Base-by-base conservation (phyloP, 768 basidiomycete species). In the Lentinus tigrinus region DNA sequence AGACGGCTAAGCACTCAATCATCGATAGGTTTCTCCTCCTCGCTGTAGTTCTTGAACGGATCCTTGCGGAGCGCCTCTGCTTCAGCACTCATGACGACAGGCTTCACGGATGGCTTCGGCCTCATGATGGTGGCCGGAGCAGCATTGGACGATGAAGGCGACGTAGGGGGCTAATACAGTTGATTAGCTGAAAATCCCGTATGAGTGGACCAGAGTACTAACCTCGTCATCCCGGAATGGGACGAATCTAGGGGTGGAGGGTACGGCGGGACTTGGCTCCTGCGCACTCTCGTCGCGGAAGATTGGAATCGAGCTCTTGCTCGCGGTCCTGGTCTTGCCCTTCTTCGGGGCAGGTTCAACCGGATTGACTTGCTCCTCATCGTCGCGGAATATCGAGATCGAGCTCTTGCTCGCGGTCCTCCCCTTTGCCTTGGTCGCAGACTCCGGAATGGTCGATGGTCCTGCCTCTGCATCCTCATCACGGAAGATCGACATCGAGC, bases 41-140 rank as follows among this genome's bases (percentile, higher is more conserved):
- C 68, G 16, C 67, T 64, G 70, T 92, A 91, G 67, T 93, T 92
- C 76, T 89, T 91, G 69, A 93, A 73, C 2, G 91, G 91, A 68
- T 91, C 88, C 64, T 83, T 89, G 58, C 90, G 77, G 57, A 93
- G 68, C 2, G 88, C 89, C 67, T 93, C 91, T 31, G 88, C 88
- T 70, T 91, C 89, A 2, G 86, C 83, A 28, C 78, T 72, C 38
- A 79, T 71, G 23, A 69, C 63, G 9, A 76, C 71, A 11, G 77
- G 79, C 78, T 52, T 72, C 61, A 56, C 78, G 74, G 56, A 74
- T 71, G 58, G 76, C 72, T 87, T 89, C 51, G 79, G 77, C 67
- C 84, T 89, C 81, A 89, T 90, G 21, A 86, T 78, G n/a, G 83
- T 78, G 50, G 82, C 82, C n/a, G 78, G 76, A 44, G 71, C 74